A percentile compares a stretch with the other conserved stretches of the same genome.
phyloP scores from a whole-genome alignment of 2,329 filamentous ascomycete genomes.

The Paecilomyces fulvus region DNA sequence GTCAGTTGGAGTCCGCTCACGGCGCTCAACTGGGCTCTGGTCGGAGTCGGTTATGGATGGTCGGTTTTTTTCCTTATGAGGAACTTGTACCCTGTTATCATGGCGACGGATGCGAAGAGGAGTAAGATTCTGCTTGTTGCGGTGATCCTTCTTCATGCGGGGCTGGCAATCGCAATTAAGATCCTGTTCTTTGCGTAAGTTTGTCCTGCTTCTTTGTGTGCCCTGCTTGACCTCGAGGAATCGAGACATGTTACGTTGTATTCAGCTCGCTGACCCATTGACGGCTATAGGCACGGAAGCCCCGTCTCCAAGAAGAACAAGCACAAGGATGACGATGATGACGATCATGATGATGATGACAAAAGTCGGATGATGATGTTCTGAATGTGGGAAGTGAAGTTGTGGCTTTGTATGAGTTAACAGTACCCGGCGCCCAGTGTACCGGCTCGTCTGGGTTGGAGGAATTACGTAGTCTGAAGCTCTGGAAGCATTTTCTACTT shows the following conservation, averaged over 20 bases:
- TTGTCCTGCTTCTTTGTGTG: background rate
- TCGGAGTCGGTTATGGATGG: conserved; percentile 73
- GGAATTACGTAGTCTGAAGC: conserved; percentile 3
- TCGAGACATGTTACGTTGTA: background rate
- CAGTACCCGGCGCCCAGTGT: conserved; percentile 1
- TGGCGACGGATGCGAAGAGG: conserved; percentile 83
- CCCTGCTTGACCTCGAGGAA: too few species aligned
- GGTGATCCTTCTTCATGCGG: conserved; percentile 78
- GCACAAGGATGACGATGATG: conserved; percentile 21
- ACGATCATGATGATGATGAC: conserved; percentile 17
- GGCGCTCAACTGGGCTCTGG: conserved; percentile 88
- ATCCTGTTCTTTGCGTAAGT: conserved; percentile 81
- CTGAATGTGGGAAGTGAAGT: conserved; percentile 9
- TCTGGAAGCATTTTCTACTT: conserved; percentile 12
- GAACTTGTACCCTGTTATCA: conserved; percentile 85
- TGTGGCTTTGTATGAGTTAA: conserved; percentile 1
- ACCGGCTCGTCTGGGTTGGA: background rate
- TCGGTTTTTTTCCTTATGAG: conserved; percentile 77
- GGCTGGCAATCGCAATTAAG: conserved; percentile 90
- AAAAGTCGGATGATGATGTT: conserved; percentile 23
- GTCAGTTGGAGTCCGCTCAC: conserved; percentile 83
- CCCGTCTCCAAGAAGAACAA: conserved; percentile 42
- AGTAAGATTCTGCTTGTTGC: conserved; percentile 79
- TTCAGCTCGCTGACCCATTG: conserved; percentile 7
- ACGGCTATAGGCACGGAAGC: conserved; percentile 49